Conservation (phyloP, 108 stramenopile genomes). For the Cyclotella atomus region DNA sequence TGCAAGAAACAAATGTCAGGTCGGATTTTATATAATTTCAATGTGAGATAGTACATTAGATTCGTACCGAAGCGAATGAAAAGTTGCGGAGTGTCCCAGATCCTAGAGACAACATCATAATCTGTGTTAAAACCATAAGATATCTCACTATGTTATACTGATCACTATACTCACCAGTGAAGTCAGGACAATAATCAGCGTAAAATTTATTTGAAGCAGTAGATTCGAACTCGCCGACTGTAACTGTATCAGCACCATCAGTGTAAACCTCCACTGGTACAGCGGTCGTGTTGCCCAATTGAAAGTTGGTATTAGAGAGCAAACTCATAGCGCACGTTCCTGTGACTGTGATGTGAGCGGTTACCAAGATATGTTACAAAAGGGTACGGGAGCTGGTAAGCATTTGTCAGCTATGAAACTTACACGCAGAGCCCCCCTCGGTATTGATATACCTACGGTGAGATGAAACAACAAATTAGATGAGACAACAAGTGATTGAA, state of each 20-base stretch:
- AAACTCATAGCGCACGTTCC: neutral
- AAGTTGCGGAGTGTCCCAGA: neutral
- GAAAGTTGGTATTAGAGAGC: neutral
- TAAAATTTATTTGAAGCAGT: too few species aligned
- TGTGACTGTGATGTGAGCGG: neutral
- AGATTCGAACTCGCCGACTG: neutral
- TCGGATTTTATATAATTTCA: neutral
- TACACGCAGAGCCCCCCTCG: slow-evolving; percentile 7
- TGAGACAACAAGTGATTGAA: too few species aligned
- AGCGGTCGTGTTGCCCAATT: neutral
- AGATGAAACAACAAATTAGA: neutral
- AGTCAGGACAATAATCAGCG: neutral
- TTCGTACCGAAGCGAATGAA: neutral
- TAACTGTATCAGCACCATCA: neutral
- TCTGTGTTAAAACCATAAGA: too few species aligned
- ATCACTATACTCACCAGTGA: too few species aligned
- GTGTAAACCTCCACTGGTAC: neutral
- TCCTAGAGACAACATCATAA: too few species aligned
- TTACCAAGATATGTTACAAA: too few species aligned
- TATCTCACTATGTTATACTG: too few species aligned
- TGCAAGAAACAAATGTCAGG: neutral
- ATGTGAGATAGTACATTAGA: neutral
- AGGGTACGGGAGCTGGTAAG: too few species aligned
- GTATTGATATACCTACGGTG: slow-evolving; percentile 1
- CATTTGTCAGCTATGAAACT: too few species aligned